These are phyloP conservation scores for Xerocomus spinulosus DNA, from an alignment of 768 basidiomycete genomes.

Conservation along the genomic window DNA sequence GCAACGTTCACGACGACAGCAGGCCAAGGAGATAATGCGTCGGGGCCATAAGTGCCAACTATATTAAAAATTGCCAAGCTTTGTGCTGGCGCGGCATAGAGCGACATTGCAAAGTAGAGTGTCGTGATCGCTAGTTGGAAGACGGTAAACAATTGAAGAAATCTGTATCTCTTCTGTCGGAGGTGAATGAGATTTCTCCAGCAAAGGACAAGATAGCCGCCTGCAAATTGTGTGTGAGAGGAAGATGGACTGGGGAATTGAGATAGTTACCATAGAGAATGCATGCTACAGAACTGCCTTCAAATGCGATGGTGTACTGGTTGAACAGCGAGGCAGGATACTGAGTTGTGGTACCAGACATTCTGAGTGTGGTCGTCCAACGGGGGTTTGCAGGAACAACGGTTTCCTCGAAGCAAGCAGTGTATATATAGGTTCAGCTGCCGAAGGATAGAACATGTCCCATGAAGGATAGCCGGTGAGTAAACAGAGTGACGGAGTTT, in stretches of 20 bases:
- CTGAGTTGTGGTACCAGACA: slow-evolving; percentile 13
- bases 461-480: neutral
- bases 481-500: neutral
- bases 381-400: neutral
- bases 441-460: neutral
- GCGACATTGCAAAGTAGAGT: slow-evolving; percentile 16
- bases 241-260: too few species aligned
- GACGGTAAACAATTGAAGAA: slow-evolving; percentile 12
- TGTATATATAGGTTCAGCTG: neutral
- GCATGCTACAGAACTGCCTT: slow-evolving; percentile 17
- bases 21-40: slow-evolving; percentile 18
- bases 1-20: slow-evolving; percentile 5
- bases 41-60: neutral
- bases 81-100: slow-evolving; percentile 16
- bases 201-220: slow-evolving; percentile 13
- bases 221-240: neutral
- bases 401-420: neutral
- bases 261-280: slow-evolving; percentile 15
- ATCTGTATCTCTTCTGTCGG: slow-evolving; percentile 10
- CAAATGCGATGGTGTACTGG: slow-evolving; percentile 20
- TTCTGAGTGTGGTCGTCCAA: neutral
- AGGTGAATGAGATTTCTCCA: slow-evolving; percentile 13
- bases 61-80: slow-evolving; percentile 10
- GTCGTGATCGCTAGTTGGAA: slow-evolving; percentile 18
- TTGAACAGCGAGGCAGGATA: slow-evolving; percentile 12